Percentiles rank a stretch among this genome's conserved stretches.
phyloP scores from a whole-genome alignment of 495 filamentous ascomycete genomes.

The Cenococcum geophilum region DNA sequence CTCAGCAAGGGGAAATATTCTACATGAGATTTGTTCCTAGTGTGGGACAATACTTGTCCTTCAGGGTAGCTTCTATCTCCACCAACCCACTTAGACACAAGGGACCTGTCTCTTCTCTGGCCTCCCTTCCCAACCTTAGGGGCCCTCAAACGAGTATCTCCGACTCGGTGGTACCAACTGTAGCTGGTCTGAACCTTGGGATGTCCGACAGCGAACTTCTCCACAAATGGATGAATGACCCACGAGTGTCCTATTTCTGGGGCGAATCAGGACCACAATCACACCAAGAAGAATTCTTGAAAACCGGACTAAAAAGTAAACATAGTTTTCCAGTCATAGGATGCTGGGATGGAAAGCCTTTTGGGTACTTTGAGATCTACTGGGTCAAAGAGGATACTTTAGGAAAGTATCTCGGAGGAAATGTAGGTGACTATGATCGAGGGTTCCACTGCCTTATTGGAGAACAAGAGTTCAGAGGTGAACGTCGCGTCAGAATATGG shows the following conservation, averaged over 20 bases:
- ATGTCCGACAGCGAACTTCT: slow-evolving; percentile 63
- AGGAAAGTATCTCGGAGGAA: slow-evolving; percentile 56
- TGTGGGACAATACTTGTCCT: slow-evolving; percentile 76
- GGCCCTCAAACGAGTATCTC: slow-evolving; percentile 29
- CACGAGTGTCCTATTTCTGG: slow-evolving; percentile 79
- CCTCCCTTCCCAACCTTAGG: slow-evolving; percentile 28
- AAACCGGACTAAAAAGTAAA: slow-evolving; percentile 52
- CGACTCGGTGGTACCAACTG: slow-evolving; percentile 35
- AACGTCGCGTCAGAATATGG: slow-evolving; percentile 70
- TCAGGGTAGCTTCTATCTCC: slow-evolving; percentile 67
- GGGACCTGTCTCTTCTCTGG: slow-evolving; percentile 43
- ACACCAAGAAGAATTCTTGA: slow-evolving; percentile 64
- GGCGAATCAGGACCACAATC: slow-evolving; percentile 57
- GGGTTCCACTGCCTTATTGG: slow-evolving; percentile 85
- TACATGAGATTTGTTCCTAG: slow-evolving; percentile 84
- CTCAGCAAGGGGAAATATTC: slow-evolving; percentile 79
- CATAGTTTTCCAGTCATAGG: slow-evolving; percentile 90
- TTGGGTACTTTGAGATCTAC: slow-evolving; percentile 97
- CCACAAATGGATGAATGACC: slow-evolving; percentile 84
- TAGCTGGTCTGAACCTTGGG: slow-evolving; percentile 33
- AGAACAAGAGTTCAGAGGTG: slow-evolving; percentile 84
- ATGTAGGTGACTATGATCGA: slow-evolving; percentile 72
- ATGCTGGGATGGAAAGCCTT: slow-evolving; percentile 90
- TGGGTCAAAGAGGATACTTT: slow-evolving; percentile 93
- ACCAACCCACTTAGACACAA: slow-evolving; percentile 48